Base-by-base conservation (phyloP, 164 flowering plant species). In the Amborella trichopoda region DNA sequence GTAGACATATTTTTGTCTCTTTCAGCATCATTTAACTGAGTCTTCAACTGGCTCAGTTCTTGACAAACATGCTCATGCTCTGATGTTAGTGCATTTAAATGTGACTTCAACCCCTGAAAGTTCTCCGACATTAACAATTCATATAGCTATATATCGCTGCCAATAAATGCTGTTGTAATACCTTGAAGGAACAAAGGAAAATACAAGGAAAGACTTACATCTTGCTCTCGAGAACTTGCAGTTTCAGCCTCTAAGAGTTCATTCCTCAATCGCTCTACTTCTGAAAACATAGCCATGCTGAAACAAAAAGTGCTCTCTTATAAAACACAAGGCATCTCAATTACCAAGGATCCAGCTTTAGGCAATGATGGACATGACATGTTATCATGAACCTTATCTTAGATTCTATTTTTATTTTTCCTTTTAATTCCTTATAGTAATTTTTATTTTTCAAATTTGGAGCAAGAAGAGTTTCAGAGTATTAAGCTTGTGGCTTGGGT, bases 201-300 rank as follows among this genome's bases (percentile, higher is more conserved):
- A 14, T 18, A 20, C 14, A 40, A 21, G 21, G 47, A 13, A 48
- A 5, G n/a, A 58, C 70, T 57, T 56, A 73, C 87, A 46, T 69
- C 64, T 55, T 70, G 67, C 52, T 60, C 46, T 40, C 44, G 46
- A 50, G 48, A 52, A 40, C 49, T 65, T 53, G 49, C 63, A 21
- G 27, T 50, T 50, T 56, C 67, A 30, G 54, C 58, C 38, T 20
- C 40, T 53, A 58, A 40, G 17, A 68, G 48, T 6, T 58, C 67
- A 39, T 69, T 36, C 50, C 38, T 68, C 28, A 74, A 55, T 50
- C 40, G 55, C 54, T 76, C 76, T 64, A 78, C 66, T 53, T 75
- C 81, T 3, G 52, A 28, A 45, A 64, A 58, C 53, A 68, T 83
- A 48, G 75, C 73, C 54, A 23, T 24, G 50, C 90, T 81, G 78